Evolutionary conservation across 164 flowering plant species (phyloP).

Genomic region (Dillenia suffruticosa): DNA sequence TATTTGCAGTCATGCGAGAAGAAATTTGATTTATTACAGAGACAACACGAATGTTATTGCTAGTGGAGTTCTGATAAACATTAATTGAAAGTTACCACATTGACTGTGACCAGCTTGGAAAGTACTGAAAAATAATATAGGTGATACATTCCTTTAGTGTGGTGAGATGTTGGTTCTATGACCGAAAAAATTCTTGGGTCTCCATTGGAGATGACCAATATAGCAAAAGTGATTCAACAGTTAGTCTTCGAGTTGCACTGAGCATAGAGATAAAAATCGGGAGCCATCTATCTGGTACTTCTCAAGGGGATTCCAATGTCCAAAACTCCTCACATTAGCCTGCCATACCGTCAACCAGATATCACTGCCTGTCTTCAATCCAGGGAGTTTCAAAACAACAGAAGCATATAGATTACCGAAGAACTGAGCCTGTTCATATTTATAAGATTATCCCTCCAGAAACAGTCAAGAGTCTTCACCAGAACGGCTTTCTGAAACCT

Average conservation of each 20-base stretch:
- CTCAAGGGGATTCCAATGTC: conserved; percentile 92
- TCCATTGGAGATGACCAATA: conserved; percentile 94
- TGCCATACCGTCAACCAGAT: conserved; percentile 23
- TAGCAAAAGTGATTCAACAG: conserved; percentile 75
- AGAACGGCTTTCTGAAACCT: conserved; percentile 68
- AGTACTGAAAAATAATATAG: too few relatives aligned
- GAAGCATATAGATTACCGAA: conserved; percentile 49
- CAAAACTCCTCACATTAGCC: conserved; percentile 97
- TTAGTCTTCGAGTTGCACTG: conserved; percentile 76
- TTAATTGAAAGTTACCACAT: too few relatives aligned
- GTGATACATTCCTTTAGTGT: not conserved
- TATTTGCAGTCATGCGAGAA: too few relatives aligned
- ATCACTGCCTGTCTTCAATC: not conserved
- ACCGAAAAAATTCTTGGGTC: conserved; percentile 53
- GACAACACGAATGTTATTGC: too few relatives aligned
- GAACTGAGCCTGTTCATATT: conserved; percentile 96
- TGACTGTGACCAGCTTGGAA: too few relatives aligned
- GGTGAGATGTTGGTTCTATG: conserved; percentile 4
- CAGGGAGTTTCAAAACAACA: conserved; percentile 2
- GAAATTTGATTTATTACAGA: too few relatives aligned
- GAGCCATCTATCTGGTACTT: conserved; percentile 98
- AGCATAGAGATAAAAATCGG: conserved; percentile 93
- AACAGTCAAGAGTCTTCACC: conserved; percentile 82
- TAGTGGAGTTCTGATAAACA: too few relatives aligned
- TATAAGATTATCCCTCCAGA: conserved; percentile 96